Conservation (phyloP, 2,329 filamentous ascomycete species). For the Lasiodiplodia sp. region DNA sequence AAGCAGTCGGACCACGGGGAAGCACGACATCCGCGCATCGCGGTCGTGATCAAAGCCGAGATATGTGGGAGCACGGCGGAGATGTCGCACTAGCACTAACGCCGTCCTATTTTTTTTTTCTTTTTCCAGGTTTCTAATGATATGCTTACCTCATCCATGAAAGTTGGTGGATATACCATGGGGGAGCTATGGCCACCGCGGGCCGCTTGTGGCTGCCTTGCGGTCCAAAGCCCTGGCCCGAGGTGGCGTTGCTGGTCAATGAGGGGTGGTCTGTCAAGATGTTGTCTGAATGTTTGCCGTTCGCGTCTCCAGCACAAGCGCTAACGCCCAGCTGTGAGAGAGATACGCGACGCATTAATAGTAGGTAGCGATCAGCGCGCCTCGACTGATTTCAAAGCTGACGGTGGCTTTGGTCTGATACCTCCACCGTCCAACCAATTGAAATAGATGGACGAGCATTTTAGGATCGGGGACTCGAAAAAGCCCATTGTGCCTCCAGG, state of each 20-base stretch:
- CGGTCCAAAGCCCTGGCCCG: background rate
- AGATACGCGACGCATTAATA: background rate
- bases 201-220: background rate
- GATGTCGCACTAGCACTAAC: background rate
- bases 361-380: background rate
- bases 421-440: background rate
- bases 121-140: background rate
- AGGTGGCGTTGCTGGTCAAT: background rate
- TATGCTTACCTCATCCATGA: conserved; percentile 2
- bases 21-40: conserved; percentile 7
- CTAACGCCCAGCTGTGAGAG: background rate
- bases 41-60: background rate
- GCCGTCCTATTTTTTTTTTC: background rate
- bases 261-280: background rate
- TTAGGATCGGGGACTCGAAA: background rate
- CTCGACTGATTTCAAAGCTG: background rate
- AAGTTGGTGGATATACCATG: too few species aligned
- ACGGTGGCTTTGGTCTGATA: background rate
- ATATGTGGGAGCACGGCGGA: background rate
- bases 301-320: background rate
- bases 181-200: conserved; percentile 21
- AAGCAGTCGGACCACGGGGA: background rate
- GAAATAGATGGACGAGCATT: background rate
- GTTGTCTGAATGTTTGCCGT: background rate
- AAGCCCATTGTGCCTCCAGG: background rate